These are phyloP conservation scores for Oleoguttula mirabilis DNA, from an alignment of 495 filamentous ascomycete species.

Conservation along the genomic window DNA sequence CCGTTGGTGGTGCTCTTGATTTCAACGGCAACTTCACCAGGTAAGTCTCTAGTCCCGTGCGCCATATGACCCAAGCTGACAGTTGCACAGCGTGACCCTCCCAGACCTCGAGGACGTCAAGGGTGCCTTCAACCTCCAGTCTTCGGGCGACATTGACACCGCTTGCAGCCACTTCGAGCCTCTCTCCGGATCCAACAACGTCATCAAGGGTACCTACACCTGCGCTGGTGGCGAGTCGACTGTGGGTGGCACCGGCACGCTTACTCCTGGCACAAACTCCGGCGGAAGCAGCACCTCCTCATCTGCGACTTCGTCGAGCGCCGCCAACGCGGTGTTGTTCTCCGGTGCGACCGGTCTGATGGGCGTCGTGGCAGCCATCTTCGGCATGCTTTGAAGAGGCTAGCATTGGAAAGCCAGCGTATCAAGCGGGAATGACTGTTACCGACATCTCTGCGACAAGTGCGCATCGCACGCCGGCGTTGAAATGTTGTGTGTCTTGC, in stretches of 20 bases:
- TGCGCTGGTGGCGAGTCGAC: conserved; percentile 28
- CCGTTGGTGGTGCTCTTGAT: conserved; percentile 77
- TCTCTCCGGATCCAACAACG: conserved; percentile 32
- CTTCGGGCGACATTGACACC: conserved; percentile 37
- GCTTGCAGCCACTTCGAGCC: conserved; percentile 38
- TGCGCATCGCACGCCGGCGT: no score
- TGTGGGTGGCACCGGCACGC: conserved; percentile 22
- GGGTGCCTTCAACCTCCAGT: conserved; percentile 80
- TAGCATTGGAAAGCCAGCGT: not conserved
- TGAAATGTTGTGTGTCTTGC: no score
- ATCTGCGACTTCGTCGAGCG: conserved; percentile 9
- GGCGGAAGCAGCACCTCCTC: conserved; percentile 10
- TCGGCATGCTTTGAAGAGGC: conserved; percentile 28
- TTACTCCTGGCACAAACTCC: conserved; percentile 13
- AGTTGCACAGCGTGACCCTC: conserved; percentile 49
- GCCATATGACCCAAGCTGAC: conserved; percentile 6
- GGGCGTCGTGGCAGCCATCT: conserved; percentile 30
- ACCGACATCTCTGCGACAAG: no score
- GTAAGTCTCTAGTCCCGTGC: conserved; percentile 42
- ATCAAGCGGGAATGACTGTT: no score
- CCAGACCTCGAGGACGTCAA: conserved; percentile 59
- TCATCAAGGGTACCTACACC: conserved; percentile 36
- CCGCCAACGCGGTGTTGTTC: conserved; percentile 26
- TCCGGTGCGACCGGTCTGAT: conserved; percentile 23
- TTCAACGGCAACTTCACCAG: conserved; percentile 72